Percentiles rank a stretch among this genome's conserved stretches.
Conservation (phyloP, 140 eudicot species). For the Erigeron philadelphicus region DNA sequence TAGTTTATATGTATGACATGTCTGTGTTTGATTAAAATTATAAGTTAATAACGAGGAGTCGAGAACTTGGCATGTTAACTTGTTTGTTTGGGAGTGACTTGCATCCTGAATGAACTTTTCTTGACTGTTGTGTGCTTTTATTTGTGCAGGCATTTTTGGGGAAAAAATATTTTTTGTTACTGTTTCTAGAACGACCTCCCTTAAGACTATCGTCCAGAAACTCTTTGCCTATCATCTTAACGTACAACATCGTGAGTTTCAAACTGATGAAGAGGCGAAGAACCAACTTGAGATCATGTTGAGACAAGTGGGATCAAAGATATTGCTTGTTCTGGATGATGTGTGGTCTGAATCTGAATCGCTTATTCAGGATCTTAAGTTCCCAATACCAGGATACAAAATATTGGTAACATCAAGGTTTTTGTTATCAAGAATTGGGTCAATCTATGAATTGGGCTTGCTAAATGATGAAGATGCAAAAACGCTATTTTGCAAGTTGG, state of each 20-base stretch:
- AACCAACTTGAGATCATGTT: conserved; percentile 33
- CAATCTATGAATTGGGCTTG: conserved; percentile 27
- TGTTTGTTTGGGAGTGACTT: too few relatives aligned
- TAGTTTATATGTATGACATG: not conserved
- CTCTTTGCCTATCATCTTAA: conserved; percentile 27
- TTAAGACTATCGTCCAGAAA: conserved; percentile 33
- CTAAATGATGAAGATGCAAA: conserved; percentile 40
- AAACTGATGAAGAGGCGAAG: conserved; percentile 46
- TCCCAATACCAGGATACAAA: conserved; percentile 36
- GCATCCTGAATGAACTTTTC: not conserved
- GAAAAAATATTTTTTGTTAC: conserved; percentile 43
- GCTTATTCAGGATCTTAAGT: conserved; percentile 26
- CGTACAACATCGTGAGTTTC: conserved; percentile 24
- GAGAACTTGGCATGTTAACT: too few relatives aligned
- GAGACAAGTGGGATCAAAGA: conserved; percentile 23
- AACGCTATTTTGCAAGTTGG: conserved; percentile 28
- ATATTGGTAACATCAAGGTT: conserved; percentile 49
- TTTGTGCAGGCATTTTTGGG: conserved; percentile 29
- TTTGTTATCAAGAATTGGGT: conserved; percentile 30
- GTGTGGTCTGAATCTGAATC: conserved; percentile 41
- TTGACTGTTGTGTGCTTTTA: conserved; percentile 1
- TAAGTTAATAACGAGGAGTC: too few relatives aligned
- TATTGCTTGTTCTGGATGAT: conserved; percentile 50
- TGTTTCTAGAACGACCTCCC: conserved; percentile 31
- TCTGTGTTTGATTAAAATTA: too few relatives aligned